phyloP scores from a whole-genome alignment of 177 flowering plant genomes.

The Telopea speciosissima region DNA sequence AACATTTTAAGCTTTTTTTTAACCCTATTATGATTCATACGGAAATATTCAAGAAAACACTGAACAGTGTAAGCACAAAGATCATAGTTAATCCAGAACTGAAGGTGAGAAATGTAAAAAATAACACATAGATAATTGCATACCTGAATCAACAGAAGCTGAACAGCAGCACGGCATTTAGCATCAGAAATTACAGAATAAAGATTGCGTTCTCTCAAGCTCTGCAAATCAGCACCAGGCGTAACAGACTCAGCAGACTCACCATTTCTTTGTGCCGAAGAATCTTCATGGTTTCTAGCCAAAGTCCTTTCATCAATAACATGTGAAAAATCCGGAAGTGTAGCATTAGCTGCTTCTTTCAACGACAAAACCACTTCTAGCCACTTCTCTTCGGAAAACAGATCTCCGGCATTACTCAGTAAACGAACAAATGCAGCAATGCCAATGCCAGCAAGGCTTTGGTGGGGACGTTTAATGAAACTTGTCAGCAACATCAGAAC shows the following conservation, averaged over 20 bases:
- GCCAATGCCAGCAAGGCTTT: conserved; percentile 98
- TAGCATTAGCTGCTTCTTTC: conserved; percentile 74
- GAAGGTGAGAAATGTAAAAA: neutral
- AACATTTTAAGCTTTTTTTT: no score
- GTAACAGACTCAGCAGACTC: conserved; percentile 26
- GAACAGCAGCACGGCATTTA: conserved; percentile 70
- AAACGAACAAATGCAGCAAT: conserved; percentile 95
- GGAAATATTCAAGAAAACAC: no score
- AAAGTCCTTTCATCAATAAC: conserved; percentile 27
- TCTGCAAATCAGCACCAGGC: conserved; percentile 38
- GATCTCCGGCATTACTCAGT: conserved; percentile 69
- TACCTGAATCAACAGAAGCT: conserved; percentile 69
- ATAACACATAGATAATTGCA: neutral
- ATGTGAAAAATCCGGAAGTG: conserved; percentile 66
- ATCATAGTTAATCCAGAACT: neutral
- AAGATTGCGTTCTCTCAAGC: conserved; percentile 29
- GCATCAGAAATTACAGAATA: conserved; percentile 51
- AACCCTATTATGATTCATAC: no score
- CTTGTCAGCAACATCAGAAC: conserved; percentile 75
- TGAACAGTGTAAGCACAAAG: no score
- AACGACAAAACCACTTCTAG: conserved; percentile 59
- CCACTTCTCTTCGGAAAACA: conserved; percentile 75
- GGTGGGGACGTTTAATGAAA: conserved; percentile 92
- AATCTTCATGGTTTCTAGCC: conserved; percentile 25
- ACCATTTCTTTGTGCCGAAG: conserved; percentile 22